Evolutionary conservation across 768 basidiomycete species (phyloP).

Genomic region (Lactarius hatsudake): DNA sequence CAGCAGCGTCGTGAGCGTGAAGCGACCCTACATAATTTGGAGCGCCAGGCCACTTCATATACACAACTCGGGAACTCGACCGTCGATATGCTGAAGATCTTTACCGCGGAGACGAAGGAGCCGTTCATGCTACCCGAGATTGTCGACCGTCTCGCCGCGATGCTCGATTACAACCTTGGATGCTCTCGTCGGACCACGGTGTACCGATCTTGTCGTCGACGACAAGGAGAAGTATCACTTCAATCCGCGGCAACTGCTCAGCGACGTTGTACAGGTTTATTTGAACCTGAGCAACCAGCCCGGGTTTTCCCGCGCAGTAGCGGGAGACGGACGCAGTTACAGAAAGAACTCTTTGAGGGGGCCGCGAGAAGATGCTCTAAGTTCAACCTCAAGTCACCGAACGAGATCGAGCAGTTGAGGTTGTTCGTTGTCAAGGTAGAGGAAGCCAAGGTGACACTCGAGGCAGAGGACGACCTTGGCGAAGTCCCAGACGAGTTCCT

Average conservation of each 20-base stretch:
- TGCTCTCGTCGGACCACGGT: conserved; percentile 84
- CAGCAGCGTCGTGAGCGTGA: conserved; percentile 86
- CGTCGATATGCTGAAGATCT: conserved; percentile 85
- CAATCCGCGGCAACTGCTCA: conserved; percentile 75
- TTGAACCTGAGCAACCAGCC: conserved; percentile 79
- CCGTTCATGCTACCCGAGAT: conserved; percentile 98
- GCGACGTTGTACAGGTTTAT: conserved; percentile 87
- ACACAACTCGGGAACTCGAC: conserved; percentile 84
- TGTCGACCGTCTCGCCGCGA: conserved; percentile 90
- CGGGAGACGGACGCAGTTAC: conserved; percentile 93
- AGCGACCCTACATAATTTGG: conserved; percentile 69
- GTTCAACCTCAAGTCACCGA: conserved; percentile 66
- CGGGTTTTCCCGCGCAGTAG: conserved; percentile 82
- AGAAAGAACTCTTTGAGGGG: conserved; percentile 73
- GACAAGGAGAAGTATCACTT: conserved; percentile 89
- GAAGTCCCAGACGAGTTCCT: conserved; percentile 95
- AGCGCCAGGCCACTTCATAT: conserved; percentile 82
- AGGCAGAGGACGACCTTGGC: conserved; percentile 88
- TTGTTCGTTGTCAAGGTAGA: conserved; percentile 82
- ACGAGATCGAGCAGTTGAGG: conserved; percentile 69
- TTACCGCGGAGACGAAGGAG: conserved; percentile 86
- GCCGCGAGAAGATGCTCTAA: conserved; percentile 66
- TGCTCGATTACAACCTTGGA: conserved; percentile 93
- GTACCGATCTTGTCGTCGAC: conserved; percentile 79
- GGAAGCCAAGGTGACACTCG: conserved; percentile 70